Evolutionary conservation across 73 alveolate genomes (phyloP).

Genomic region (Paramecium bursaria): DNA sequence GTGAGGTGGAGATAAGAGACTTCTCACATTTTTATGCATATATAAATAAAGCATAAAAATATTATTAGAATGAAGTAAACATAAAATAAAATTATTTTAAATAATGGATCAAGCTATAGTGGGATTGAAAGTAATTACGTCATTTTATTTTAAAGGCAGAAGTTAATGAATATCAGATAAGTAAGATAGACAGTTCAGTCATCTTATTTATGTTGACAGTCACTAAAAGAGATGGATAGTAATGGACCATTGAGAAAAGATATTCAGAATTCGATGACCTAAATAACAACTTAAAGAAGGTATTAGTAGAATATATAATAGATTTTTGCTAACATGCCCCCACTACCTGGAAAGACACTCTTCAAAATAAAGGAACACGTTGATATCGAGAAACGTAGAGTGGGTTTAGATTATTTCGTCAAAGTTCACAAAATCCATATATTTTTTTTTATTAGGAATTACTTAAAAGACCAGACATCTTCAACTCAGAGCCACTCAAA

Average conservation of each 20-base stretch:
- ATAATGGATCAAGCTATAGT: too few species aligned
- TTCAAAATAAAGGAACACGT: conserved; percentile 63
- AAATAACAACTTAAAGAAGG: conserved; percentile 63
- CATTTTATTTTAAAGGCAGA: conserved; percentile 53
- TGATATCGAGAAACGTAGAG: conserved; percentile 65
- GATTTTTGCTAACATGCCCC: conserved; percentile 65
- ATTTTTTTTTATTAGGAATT: conserved; percentile 23
- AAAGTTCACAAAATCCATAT: conserved; percentile 32
- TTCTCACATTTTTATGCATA: too few species aligned
- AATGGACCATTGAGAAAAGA: conserved; percentile 69
- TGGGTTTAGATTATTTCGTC: conserved; percentile 64
- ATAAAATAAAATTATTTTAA: too few species aligned
- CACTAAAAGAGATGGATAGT: conserved; percentile 61
- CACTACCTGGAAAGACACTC: conserved; percentile 69
- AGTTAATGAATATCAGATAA: conserved; percentile 55
- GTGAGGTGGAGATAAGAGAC: too few species aligned
- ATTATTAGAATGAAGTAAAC: too few species aligned
- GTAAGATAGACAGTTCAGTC: conserved; percentile 57
- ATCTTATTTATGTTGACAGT: conserved; percentile 52
- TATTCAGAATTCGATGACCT: conserved; percentile 69
- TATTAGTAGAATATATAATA: neutral
- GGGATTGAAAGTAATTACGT: too few species aligned
- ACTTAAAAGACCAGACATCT: conserved; percentile 65
- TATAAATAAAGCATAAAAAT: too few species aligned
- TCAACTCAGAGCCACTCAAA: conserved; percentile 62